Percentiles rank a stretch among this genome's conserved stretches.
Evolutionary conservation across 148 eudicot genomes (phyloP).

Genomic region (Vaccinium darrowii): DNA sequence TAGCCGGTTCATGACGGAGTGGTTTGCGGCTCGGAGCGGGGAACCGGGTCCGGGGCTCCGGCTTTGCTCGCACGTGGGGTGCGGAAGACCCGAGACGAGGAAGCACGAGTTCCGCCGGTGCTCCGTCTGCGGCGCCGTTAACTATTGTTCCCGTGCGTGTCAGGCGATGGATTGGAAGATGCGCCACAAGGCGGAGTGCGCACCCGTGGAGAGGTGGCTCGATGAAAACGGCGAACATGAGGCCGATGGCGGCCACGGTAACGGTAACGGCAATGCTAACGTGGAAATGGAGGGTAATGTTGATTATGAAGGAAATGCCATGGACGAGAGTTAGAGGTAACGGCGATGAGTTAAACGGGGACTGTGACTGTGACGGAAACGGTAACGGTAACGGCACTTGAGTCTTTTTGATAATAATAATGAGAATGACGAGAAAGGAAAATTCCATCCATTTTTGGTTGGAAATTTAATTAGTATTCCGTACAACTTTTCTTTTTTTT

Average conservation of each 20-base stretch:
- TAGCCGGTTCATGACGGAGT: constrained; percentile 57
- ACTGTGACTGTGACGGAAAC: constrained; percentile 17
- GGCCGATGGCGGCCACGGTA: constrained; percentile 3
- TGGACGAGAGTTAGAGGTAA: constrained; percentile 21
- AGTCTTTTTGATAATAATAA: background rate
- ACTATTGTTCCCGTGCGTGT: constrained; percentile 70
- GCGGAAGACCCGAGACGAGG: constrained; percentile 69
- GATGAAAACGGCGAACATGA: constrained; percentile 27
- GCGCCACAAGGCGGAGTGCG: constrained; percentile 56
- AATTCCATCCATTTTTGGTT: constrained; percentile 1
- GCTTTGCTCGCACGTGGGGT: constrained; percentile 53
- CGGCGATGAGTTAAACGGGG: constrained; percentile 2
- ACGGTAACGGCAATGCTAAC: constrained; percentile 12
- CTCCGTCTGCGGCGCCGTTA: constrained; percentile 62
- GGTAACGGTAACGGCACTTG: constrained; percentile 23
- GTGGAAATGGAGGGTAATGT: constrained; percentile 8
- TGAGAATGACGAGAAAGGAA: background rate
- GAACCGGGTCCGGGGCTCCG: constrained; percentile 38
- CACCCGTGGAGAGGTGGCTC: constrained; percentile 44
- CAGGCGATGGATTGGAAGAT: constrained; percentile 74
- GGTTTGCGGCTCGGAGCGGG: constrained; percentile 43
- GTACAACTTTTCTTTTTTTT: background rate
- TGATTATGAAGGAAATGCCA: background rate
- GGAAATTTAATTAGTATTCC: background rate
- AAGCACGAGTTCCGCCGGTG: constrained; percentile 65